Percentiles rank a stretch among this genome's conserved stretches.
These are phyloP conservation scores for Pseudogymnoascus sp. DNA, from an alignment of 2,329 filamentous ascomycete genomes.

Conservation along the genomic window DNA sequence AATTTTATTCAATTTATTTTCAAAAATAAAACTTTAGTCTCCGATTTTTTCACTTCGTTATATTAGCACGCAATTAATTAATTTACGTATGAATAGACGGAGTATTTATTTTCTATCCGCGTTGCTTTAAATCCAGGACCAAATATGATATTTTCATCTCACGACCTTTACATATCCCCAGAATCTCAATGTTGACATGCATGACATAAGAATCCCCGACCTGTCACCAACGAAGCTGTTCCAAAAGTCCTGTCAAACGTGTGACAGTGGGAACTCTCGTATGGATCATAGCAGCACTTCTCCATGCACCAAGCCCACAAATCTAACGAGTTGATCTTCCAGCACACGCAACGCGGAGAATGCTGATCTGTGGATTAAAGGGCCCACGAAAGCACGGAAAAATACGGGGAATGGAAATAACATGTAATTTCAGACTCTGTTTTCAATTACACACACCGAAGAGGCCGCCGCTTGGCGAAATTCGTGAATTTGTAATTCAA, in stretches of 20 bases:
- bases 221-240: neutral
- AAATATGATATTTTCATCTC: neutral
- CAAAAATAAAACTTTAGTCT: neutral
- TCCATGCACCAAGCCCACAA: neutral
- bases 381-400: neutral
- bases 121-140: no score
- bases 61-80: neutral
- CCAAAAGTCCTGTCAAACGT: neutral
- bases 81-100: neutral
- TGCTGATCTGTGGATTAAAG: neutral
- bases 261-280: neutral
- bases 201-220: neutral
- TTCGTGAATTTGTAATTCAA: neutral
- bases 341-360: neutral
- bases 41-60: neutral
- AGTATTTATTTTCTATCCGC: neutral
- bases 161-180: neutral
- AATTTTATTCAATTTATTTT: neutral
- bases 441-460: neutral
- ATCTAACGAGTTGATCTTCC: neutral
- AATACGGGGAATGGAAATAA: neutral
- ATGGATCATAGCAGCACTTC: neutral
- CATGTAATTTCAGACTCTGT: neutral
- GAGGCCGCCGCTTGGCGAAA: neutral
- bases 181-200: neutral